Conservation (phyloP, 2,329 filamentous ascomycete species). For the Fusarium ramigenum region DNA sequence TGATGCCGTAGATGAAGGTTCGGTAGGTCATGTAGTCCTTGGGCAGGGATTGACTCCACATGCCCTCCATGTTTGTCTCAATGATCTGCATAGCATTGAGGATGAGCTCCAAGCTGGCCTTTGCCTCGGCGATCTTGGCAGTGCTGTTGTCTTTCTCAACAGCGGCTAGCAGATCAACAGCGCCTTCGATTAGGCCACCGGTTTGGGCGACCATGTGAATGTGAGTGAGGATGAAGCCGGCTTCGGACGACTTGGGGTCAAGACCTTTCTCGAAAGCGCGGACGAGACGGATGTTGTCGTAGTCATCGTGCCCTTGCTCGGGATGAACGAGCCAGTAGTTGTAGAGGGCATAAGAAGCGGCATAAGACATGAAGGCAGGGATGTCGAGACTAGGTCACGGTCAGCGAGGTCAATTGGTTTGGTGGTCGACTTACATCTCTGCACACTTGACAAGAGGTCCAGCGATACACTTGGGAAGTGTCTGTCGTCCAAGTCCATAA, state of each 20-base stretch:
- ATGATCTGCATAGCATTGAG: slow-evolving; percentile 70
- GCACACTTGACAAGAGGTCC: slow-evolving; percentile 33
- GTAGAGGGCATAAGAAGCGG: slow-evolving; percentile 73
- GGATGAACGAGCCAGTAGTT: slow-evolving; percentile 72
- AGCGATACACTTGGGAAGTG: slow-evolving; percentile 34
- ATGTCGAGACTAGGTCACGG: slow-evolving; percentile 14
- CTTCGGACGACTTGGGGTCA: slow-evolving; percentile 87
- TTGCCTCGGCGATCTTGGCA: slow-evolving; percentile 58
- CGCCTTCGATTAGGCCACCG: slow-evolving; percentile 77
- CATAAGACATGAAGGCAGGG: slow-evolving; percentile 51
- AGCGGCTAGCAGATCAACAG: slow-evolving; percentile 68
- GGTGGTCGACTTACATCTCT: slow-evolving; percentile 12
- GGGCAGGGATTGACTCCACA: slow-evolving; percentile 92
- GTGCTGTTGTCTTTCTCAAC: slow-evolving; percentile 14
- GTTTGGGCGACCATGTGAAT: slow-evolving; percentile 95
- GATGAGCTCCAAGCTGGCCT: slow-evolving; percentile 70
- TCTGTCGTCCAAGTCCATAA: slow-evolving; percentile 24
- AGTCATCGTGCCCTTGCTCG: slow-evolving; percentile 63
- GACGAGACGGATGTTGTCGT: slow-evolving; percentile 80
- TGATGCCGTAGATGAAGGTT: slow-evolving; percentile 97
- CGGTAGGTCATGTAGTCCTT: slow-evolving; percentile 88
- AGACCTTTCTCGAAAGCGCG: slow-evolving; percentile 92
- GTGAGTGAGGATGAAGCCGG: slow-evolving; percentile 95
- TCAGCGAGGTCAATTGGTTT: background rate
- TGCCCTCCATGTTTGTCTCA: slow-evolving; percentile 83